Evolutionary conservation across 2,329 filamentous ascomycete genomes (phyloP), one percentile per base, ranked within the genome.

Genomic region (Colletotrichum sp.): DNA sequence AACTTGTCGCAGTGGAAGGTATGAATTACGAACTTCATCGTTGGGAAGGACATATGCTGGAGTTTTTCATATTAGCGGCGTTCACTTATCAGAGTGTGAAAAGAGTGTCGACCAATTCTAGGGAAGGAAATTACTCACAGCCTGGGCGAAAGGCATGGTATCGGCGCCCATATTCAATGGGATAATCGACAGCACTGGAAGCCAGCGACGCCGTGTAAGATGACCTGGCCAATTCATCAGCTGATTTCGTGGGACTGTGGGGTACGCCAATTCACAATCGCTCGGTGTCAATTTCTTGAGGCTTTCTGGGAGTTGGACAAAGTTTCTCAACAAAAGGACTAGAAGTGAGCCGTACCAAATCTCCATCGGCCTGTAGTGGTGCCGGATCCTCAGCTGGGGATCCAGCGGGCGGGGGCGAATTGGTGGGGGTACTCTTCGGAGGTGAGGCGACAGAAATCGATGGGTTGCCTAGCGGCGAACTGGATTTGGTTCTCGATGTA

Each of bases 11-110:
- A 36, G 34, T 16, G 7, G 1, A 1, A 36, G 34, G 15, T 1
- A 6, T 36, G 8, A 13, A 32, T 3, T 6, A 10, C 30, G 15
- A 36, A 67, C 73, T 34, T 86, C 82, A 30, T 86, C 84, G 36
- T 86, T 85, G 30, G 84, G 84, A 8, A 70, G 34, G 0, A 64
- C 12, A 16, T 62, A 70, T 26, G 55, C 67, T 70, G 21, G 6
- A 62, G 3, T n/a, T 6, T n/a, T 24, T 16, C 24, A 2, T 12
- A 32, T 60, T 4, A 60, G 16, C 5, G 12, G 13, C 6, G 4
- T 12, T 12, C n/a, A 52, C 15, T 2, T 15, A 1, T 21, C 8
- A 10, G 24, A 18, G 24, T 30, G 1, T 2, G 8, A 9, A 18
- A 43, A n/a, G 16, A 43, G 0, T 2, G 36, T 18, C 36, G 36